Percentiles rank a stretch among this genome's conserved stretches.
Conservation (phyloP, 2,329 filamentous ascomycete species). For the Penicillium rolfsii region DNA sequence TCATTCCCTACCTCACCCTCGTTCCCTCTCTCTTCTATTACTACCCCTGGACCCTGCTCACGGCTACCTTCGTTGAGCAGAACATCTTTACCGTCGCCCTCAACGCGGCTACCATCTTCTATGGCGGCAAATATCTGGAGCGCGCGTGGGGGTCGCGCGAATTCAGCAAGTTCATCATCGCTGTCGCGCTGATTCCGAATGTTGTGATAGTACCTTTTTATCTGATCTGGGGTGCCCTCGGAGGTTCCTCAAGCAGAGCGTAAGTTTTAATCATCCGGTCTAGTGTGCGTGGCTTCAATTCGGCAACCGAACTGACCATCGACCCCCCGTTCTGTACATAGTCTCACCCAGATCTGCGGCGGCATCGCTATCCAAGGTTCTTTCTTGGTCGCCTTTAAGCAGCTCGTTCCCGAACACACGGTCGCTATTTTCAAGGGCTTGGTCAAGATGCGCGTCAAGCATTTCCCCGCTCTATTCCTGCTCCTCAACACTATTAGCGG, state of each 20-base stretch:
- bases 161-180: conserved; percentile 84
- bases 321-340: conserved; percentile 46
- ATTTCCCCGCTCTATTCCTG: conserved; percentile 75
- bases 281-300: neutral
- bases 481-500: conserved; percentile 71
- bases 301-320: conserved; percentile 23
- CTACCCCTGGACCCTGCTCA: conserved; percentile 92
- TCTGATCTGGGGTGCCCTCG: conserved; percentile 72
- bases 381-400: conserved; percentile 96
- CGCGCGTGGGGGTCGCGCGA: conserved; percentile 91
- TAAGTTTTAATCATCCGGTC: conserved; percentile 28
- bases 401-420: conserved; percentile 95
- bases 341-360: conserved; percentile 80
- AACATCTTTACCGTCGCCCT: conserved; percentile 85
- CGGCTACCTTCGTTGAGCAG: conserved; percentile 85
- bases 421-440: conserved; percentile 90
- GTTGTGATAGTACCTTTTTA: conserved; percentile 72
- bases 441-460: conserved; percentile 83
- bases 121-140: conserved; percentile 93
- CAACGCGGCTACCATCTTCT: conserved; percentile 77
- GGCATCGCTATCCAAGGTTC: conserved; percentile 87
- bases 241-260: conserved; percentile 42
- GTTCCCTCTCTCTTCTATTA: conserved; percentile 80
- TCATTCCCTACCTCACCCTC: conserved; percentile 84
- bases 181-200: conserved; percentile 81